Conservation (phyloP, 2,329 filamentous ascomycete species). For the Fusarium algeriense region DNA sequence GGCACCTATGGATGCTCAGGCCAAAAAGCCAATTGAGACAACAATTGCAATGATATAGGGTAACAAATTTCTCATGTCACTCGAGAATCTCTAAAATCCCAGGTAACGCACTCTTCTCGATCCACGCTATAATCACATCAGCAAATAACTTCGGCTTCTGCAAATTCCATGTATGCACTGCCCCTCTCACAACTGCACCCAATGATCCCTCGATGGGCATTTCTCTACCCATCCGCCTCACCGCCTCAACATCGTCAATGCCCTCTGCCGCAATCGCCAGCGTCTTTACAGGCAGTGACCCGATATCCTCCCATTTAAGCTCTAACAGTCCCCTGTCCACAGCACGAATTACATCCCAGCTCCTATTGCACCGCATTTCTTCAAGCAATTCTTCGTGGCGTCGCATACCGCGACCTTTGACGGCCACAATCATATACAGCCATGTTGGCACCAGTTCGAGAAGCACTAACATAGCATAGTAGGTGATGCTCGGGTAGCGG, state of each 20-base stretch:
- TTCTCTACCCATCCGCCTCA: constrained; percentile 47
- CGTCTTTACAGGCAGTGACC: constrained; percentile 43
- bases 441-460: constrained; percentile 47
- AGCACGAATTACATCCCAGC: constrained; percentile 43
- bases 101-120: constrained; percentile 47
- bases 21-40: not conserved
- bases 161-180: constrained; percentile 57
- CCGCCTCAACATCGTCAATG: constrained; percentile 51
- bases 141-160: constrained; percentile 57
- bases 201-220: constrained; percentile 44
- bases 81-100: constrained; percentile 40
- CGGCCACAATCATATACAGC: constrained; percentile 48
- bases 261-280: constrained; percentile 49
- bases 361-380: constrained; percentile 52
- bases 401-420: constrained; percentile 42
- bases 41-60: constrained; percentile 5
- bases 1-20: not conserved
- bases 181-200: constrained; percentile 51
- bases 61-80: constrained; percentile 8
- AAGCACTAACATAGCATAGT: constrained; percentile 42
- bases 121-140: constrained; percentile 53
- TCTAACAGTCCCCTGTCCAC: constrained; percentile 44
- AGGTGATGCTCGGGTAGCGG: constrained; percentile 47
- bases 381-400: constrained; percentile 49
- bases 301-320: constrained; percentile 45